phyloP scores from a whole-genome alignment of 768 basidiomycete species.

The Russula sp. region DNA sequence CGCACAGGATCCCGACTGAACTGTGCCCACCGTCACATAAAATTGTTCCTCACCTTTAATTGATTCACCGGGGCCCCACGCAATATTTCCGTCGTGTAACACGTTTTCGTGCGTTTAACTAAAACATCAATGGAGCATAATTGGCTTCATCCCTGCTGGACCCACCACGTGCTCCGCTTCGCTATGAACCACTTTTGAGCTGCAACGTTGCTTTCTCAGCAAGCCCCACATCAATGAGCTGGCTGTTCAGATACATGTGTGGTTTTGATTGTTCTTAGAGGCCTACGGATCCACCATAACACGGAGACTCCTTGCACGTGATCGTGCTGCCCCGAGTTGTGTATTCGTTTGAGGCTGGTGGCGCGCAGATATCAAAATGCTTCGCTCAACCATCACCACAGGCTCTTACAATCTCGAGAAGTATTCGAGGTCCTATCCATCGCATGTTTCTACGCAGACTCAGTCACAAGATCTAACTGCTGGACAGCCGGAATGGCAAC shows the following conservation, averaged over 20 bases:
- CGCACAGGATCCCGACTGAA: background rate
- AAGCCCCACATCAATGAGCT: background rate
- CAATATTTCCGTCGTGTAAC: background rate
- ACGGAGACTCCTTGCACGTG: background rate
- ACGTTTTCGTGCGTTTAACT: background rate
- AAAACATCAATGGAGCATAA: no score
- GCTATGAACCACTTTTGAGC: background rate
- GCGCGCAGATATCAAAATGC: constrained; percentile 21
- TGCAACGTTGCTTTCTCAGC: background rate
- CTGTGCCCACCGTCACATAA: background rate
- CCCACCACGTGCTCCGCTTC: constrained; percentile 2
- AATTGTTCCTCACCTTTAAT: background rate
- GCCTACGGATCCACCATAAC: background rate
- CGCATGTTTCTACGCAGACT: constrained; percentile 1
- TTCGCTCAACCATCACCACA: constrained; percentile 52
- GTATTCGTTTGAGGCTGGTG: background rate
- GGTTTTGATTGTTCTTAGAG: background rate
- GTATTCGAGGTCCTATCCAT: constrained; percentile 61
- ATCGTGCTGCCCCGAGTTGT: background rate
- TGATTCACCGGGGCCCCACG: background rate
- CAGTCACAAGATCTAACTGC: constrained; percentile 18
- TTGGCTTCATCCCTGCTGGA: background rate
- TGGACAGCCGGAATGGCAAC: constrained; percentile 59
- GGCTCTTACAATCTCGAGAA: constrained; percentile 50
- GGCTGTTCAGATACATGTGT: background rate